phyloP scores from a whole-genome alignment of 352 stramenopile species.

The Ochromonadaceae sp. region DNA sequence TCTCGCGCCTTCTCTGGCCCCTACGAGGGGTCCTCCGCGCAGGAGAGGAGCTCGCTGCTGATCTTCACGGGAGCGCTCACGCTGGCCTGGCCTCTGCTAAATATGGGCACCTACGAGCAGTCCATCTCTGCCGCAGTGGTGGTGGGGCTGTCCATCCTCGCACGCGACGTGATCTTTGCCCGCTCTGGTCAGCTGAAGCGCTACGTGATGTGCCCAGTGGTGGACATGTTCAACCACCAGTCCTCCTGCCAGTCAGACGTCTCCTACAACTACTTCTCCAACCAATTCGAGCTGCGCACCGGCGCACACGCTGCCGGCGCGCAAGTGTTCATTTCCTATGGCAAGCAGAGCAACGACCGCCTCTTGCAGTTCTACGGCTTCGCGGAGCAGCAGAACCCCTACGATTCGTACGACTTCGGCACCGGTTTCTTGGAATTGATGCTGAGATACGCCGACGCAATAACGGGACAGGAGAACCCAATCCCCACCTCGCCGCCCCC shows the following conservation, averaged over 20 bases:
- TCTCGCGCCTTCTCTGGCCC: constrained; percentile 23
- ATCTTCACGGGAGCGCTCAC: background rate
- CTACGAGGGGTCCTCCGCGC: background rate
- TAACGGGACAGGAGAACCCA: background rate
- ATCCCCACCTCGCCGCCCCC: background rate
- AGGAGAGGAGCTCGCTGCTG: background rate
- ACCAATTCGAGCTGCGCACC: background rate
- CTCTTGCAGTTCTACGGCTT: constrained; percentile 36
- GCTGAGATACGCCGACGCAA: background rate
- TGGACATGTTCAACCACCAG: constrained; percentile 6
- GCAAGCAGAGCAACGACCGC: constrained; percentile 27
- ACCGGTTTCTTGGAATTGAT: background rate
- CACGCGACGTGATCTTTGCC: background rate
- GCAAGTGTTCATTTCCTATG: constrained; percentile 33
- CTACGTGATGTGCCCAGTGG: constrained; percentile 1
- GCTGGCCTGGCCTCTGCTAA: background rate
- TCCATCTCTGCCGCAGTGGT: background rate
- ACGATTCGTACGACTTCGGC: constrained; percentile 28
- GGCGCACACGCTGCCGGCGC: constrained; percentile 15
- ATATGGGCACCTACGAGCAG: background rate
- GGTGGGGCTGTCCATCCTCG: background rate
- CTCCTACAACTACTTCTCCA: background rate
- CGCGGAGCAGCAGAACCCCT: constrained; percentile 29
- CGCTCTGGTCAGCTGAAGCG: background rate
- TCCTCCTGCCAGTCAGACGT: background rate